Evolutionary conservation across 2,329 filamentous ascomycete species (phyloP).

Genomic region (Sporothrix protearum): DNA sequence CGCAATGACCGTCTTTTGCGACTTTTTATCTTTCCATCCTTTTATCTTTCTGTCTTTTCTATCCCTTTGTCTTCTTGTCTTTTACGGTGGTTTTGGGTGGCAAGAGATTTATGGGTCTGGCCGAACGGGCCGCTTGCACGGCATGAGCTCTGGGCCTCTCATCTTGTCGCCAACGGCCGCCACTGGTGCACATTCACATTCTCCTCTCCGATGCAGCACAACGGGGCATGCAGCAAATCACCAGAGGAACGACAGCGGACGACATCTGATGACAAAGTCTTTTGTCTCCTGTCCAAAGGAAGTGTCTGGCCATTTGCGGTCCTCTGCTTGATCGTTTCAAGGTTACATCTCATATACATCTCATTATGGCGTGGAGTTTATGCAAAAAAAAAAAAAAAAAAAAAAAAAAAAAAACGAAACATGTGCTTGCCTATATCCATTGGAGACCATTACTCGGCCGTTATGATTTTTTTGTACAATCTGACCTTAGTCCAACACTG

Average conservation of each 20-base stretch:
- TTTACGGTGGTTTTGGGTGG: too few relatives aligned
- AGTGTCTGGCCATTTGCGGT: not conserved
- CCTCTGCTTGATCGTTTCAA: not conserved
- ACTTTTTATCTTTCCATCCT: not conserved
- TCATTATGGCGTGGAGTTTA: not conserved
- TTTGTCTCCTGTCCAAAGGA: not conserved
- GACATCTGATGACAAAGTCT: not conserved
- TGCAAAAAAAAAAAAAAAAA: too few relatives aligned
- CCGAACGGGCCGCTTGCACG: not conserved
- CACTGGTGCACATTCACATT: constrained; percentile 1
- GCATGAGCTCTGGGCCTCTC: constrained; percentile 3
- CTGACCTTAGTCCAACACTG: not conserved
- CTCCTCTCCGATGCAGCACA: not conserved
- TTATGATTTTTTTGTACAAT: constrained; percentile 16
- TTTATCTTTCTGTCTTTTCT: too few relatives aligned
- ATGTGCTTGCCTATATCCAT: not conserved
- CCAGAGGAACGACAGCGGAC: not conserved
- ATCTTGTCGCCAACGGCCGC: constrained; percentile 8
- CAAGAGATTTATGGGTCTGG: not conserved
- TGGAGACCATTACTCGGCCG: not conserved
- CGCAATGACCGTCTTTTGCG: not conserved
- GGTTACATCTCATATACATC: not conserved
- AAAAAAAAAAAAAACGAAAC: too few relatives aligned
- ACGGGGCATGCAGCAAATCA: constrained; percentile 13
- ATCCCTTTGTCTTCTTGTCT: too few relatives aligned